Evolutionary conservation across 169 alveolate species (phyloP), one percentile per base, ranked within the genome.

Genomic region (Besnoitia besnoiti): DNA sequence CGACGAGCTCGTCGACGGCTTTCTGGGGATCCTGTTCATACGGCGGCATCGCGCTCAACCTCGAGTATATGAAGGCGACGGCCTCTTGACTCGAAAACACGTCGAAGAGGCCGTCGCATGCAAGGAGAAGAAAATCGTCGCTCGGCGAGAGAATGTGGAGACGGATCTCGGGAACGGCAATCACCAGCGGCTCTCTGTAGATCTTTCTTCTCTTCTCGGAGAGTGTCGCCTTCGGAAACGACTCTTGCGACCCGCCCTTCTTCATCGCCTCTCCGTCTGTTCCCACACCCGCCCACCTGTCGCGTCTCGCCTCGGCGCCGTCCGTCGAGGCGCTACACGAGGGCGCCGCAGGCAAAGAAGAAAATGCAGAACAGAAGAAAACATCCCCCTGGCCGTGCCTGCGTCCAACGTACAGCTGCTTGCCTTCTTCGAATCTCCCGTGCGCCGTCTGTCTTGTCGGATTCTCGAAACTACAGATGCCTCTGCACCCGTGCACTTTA

Each of bases 41-140:
- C 44, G 24, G 46, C 40, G 40, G 92, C 92, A 37, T 47, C 77
- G n/a, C n/a, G 14, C 33, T 30, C 75, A 91, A 92, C 27, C 61
- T 5, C 37, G 92, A 73, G 50, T 96, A 88, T 12, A 98, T 97
- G 92, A 96, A 97, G n/a, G 61, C 49, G 50, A 98, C 99, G 50
- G 98, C 98, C 73, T 98, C 97, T 94, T 98, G 99, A 88, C 97
- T 97, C 76, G 97, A 96, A 51, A 98, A 95, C 90, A 99, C 98
- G 95, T 99, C 99, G 99, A 99, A 99, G 35, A 99, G 98, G 21
- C 99, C 99, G 96, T 99, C 99, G 97, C 99, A 99, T n/a, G 99
- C 99, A 90, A 99, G 97, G 49, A 99, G 96, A 73, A 99, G 95
- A 94, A 99, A 99, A 94, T 98, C 99, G 91, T 98, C 99, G 42